These are phyloP conservation scores for Limtongozyma cylindracea DNA, from an alignment of 805 yeast genomes.

Conservation along the genomic window DNA sequence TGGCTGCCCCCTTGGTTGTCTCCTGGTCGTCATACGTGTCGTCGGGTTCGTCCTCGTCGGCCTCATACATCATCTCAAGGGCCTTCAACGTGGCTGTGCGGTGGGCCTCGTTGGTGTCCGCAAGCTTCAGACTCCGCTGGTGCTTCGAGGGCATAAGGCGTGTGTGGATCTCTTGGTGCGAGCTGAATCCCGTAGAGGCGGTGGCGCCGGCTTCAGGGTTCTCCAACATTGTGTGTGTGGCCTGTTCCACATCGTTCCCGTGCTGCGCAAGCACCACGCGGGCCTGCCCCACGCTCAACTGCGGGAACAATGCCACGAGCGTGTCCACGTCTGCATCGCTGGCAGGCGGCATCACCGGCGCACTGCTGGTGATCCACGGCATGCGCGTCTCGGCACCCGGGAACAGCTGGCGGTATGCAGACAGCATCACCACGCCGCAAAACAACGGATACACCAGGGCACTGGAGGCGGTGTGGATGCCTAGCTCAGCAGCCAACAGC, in stretches of 20 bases:
- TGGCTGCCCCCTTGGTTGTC: conserved; percentile 7
- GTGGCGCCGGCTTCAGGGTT: conserved; percentile 12
- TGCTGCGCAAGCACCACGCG: conserved; percentile 20
- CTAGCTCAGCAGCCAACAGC: conserved; percentile 15
- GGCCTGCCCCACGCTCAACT: conserved; percentile 19
- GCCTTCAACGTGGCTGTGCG: conserved; percentile 30
- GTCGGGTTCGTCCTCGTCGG: conserved; percentile 72
- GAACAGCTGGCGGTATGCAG: conserved; percentile 16
- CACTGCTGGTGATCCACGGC: no score
- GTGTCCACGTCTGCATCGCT: conserved; percentile 12
- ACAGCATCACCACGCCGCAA: conserved; percentile 24
- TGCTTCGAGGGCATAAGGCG: conserved; percentile 2
- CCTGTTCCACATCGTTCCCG: conserved; percentile 24
- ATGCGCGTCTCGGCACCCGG: no score
- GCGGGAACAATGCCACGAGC: conserved; percentile 42
- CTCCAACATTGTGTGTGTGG: conserved; percentile 37
- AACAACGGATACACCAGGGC: conserved; percentile 25
- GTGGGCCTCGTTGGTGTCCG: conserved; percentile 1
- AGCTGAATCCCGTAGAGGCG: no score
- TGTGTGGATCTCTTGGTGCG: no score
- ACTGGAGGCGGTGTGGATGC: conserved; percentile 13
- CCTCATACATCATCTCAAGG: conserved; percentile 33
- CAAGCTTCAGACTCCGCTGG: conserved; percentile 3
- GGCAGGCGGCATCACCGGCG: no score
- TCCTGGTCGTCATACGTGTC: conserved; percentile 44